phyloP scores from a whole-genome alignment of 2,329 filamentous ascomycete genomes.

The Trichoderma oligosporum region DNA sequence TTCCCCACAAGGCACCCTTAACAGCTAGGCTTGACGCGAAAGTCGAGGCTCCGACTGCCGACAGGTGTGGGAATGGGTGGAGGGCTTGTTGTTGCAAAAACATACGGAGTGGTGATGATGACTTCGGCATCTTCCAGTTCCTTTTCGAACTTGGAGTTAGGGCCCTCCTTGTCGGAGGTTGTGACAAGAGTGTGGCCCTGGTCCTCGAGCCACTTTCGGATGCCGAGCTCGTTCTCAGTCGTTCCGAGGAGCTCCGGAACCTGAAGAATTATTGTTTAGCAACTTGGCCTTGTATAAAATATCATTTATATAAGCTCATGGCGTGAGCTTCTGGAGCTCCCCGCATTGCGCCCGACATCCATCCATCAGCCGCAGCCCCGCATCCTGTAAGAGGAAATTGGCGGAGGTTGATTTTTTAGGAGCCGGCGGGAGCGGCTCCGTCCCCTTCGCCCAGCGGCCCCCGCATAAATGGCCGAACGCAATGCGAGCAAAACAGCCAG shows the following conservation, averaged over 20 bases:
- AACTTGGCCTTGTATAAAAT: neutral
- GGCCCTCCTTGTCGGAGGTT: conserved; percentile 95
- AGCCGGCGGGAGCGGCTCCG: neutral
- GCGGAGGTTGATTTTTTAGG: neutral
- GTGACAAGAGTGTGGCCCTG: conserved; percentile 95
- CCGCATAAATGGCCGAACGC: neutral
- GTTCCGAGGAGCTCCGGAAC: conserved; percentile 84
- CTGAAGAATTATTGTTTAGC: conserved; percentile 33
- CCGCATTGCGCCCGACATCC: neutral
- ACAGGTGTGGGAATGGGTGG: too few species aligned
- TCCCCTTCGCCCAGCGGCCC: neutral
- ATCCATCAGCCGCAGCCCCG: conserved; percentile 10
- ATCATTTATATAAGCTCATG: neutral
- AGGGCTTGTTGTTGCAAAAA: conserved; percentile 5
- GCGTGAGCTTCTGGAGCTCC: neutral
- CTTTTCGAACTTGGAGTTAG: conserved; percentile 88
- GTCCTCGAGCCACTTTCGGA: conserved; percentile 96
- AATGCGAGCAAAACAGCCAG: too few species aligned
- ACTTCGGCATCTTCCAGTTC: conserved; percentile 95
- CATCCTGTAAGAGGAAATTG: conserved; percentile 12
- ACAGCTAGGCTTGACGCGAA: too few species aligned
- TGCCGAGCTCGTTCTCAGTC: conserved; percentile 95
- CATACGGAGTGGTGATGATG: conserved; percentile 96
- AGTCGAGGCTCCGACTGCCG: too few species aligned
- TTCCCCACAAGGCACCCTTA: too few species aligned